Percentiles rank a stretch among this genome's conserved stretches.
Conservation (phyloP, 805 yeast species). For the Wickerhamiella parazyma region DNA sequence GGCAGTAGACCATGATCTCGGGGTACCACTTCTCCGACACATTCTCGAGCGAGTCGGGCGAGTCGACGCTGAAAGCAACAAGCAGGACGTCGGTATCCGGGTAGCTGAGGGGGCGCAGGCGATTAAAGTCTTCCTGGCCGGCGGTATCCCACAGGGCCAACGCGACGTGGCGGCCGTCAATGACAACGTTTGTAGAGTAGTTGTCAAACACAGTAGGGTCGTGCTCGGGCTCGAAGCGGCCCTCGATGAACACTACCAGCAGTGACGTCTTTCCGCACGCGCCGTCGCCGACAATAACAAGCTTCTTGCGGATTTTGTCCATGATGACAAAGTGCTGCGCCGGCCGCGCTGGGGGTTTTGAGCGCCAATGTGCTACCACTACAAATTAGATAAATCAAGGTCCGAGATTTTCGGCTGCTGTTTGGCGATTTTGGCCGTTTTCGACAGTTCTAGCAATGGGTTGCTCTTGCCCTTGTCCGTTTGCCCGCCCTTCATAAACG, state of each 20-base stretch:
- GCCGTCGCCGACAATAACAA: constrained; percentile 90
- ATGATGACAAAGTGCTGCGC: constrained; percentile 1
- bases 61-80: constrained; percentile 75
- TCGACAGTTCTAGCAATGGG: neutral
- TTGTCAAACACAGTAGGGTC: constrained; percentile 93
- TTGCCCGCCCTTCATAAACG: neutral
- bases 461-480: neutral
- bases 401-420: neutral
- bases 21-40: constrained; percentile 79
- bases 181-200: constrained; percentile 89
- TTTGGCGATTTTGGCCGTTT: constrained; percentile 1
- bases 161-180: constrained; percentile 84
- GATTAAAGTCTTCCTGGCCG: constrained; percentile 90
- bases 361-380: neutral
- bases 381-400: constrained; percentile 1
- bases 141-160: constrained; percentile 93
- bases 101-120: constrained; percentile 77
- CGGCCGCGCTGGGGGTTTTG: neutral
- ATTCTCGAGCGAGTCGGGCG: constrained; percentile 71
- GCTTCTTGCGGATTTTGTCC: constrained; percentile 29
- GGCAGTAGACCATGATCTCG: constrained; percentile 72
- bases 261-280: constrained; percentile 90
- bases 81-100: constrained; percentile 76
- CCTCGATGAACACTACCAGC: constrained; percentile 80
- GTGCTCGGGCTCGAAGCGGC: constrained; percentile 75